phyloP scores from a whole-genome alignment of 2,329 filamentous ascomycete genomes.

The Venturia nashicola region DNA sequence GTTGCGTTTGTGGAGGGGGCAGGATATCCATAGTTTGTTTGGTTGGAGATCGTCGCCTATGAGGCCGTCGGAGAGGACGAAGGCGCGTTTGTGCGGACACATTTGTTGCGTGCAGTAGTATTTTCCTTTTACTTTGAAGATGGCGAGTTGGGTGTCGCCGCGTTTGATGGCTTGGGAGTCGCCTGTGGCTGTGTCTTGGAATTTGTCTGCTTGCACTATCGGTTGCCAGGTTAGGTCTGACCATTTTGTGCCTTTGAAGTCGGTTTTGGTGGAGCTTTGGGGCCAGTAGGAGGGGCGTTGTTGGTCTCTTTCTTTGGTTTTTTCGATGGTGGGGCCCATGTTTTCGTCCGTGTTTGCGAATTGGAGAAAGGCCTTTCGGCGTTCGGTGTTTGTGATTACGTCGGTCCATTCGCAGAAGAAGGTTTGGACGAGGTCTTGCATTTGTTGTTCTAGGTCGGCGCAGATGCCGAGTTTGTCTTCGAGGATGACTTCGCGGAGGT shows the following conservation, averaged over 20 bases:
- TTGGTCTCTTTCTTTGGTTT: constrained; percentile 61
- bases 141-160: constrained; percentile 76
- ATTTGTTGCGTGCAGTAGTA: constrained; percentile 88
- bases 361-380: constrained; percentile 61
- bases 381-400: constrained; percentile 56
- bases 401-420: constrained; percentile 93
- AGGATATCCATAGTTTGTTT: constrained; percentile 70
- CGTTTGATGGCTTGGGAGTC: constrained; percentile 70
- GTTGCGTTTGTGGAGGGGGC: constrained; percentile 83
- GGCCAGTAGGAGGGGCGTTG: constrained; percentile 67
- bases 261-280: constrained; percentile 50
- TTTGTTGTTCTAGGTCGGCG: constrained; percentile 73
- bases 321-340: constrained; percentile 52
- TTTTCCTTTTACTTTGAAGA: constrained; percentile 70
- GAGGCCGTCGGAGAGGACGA: constrained; percentile 76
- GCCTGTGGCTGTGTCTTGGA: constrained; percentile 57
- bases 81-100: constrained; percentile 86
- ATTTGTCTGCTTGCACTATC: constrained; percentile 57
- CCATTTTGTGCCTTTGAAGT: constrained; percentile 63
- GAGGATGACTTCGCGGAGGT: constrained; percentile 70
- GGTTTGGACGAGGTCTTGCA: constrained; percentile 69
- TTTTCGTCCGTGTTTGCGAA: constrained; percentile 74
- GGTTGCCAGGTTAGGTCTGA: constrained; percentile 65
- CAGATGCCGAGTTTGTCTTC: constrained; percentile 80
- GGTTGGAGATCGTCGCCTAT: constrained; percentile 53